phyloP scores from a whole-genome alignment of 2,329 filamentous ascomycete species.

The Colletotrichum lindemuthianum region DNA sequence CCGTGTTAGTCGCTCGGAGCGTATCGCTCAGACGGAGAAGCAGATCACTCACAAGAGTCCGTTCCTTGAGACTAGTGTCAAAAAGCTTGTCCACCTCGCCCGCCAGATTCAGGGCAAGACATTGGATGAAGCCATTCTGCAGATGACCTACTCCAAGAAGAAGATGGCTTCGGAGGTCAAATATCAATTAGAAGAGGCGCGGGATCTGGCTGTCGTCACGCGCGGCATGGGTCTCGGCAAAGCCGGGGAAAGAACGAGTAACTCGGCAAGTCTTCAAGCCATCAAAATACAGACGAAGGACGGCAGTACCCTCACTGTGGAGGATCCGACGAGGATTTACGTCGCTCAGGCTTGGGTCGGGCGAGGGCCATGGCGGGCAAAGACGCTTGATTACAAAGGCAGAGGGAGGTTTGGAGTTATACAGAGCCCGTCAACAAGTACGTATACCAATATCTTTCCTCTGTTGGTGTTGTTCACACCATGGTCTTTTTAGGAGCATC shows the following conservation, averaged over 20 bases:
- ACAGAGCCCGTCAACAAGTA: slow-evolving; percentile 78
- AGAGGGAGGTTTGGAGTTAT: slow-evolving; percentile 76
- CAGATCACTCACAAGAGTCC: slow-evolving; percentile 69
- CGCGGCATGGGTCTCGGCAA: slow-evolving; percentile 83
- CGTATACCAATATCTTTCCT: slow-evolving; percentile 49
- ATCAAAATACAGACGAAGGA: slow-evolving; percentile 76
- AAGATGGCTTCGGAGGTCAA: slow-evolving; percentile 84
- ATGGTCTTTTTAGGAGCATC: background rate
- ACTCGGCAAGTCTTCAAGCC: slow-evolving; percentile 44
- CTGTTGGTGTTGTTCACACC: slow-evolving; percentile 5
- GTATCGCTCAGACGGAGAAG: slow-evolving; percentile 73
- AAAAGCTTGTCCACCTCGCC: slow-evolving; percentile 89
- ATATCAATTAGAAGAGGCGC: slow-evolving; percentile 82
- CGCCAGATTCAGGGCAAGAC: slow-evolving; percentile 92
- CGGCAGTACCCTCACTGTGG: slow-evolving; percentile 76
- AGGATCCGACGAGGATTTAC: slow-evolving; percentile 85
- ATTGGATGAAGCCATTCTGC: slow-evolving; percentile 90
- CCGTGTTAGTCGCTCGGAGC: slow-evolving; percentile 71
- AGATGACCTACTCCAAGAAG: slow-evolving; percentile 97
- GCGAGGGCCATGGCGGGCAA: slow-evolving; percentile 70
- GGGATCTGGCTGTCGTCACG: slow-evolving; percentile 81
- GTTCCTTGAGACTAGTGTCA: slow-evolving; percentile 83
- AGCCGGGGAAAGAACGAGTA: slow-evolving; percentile 47
- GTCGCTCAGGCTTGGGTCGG: slow-evolving; percentile 94
- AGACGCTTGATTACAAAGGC: slow-evolving; percentile 76